Evolutionary conservation across 257 asterid genomes (phyloP), one percentile per base, ranked within the genome.

Genomic region (Solanum boliviense): DNA sequence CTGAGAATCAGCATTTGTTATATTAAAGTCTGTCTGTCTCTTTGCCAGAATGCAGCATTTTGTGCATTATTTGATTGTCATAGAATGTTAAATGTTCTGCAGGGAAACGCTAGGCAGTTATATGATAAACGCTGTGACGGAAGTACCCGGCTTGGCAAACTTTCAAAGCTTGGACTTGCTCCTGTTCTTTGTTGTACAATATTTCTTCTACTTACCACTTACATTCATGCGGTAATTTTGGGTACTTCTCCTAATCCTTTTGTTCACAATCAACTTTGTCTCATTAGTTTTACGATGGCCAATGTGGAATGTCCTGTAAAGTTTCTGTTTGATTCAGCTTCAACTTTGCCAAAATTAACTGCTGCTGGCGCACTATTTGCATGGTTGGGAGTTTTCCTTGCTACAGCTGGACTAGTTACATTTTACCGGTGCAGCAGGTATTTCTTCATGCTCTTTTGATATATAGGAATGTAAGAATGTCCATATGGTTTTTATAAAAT

Each of bases 381-480:
- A 4, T 97, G 99, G 99, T 91, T 92, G 93, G 99, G 99, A 85
- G 99, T 92, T 86, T 90, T 97, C 88, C 92, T 90, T 52, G 98
- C 99, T 87, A 90, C 96, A 23, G 83, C 90, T 68, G 99, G 99
- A 88, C 90, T 95, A 86, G 83, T 92, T 90, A 89, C 93, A 82
- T 97, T 97, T 88, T 97, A 96, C 88, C 94, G 98, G 88, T 97
- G 99, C 90, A 97, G 98, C 98, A 95, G 99, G 99, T 97, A 94
- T 23, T 65, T 65, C 32, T 58, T 70, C 70, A 39, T 86, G 83
- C 29, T 31, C 31, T 44, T 85, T 29, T 31, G 32, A 8, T 70
- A 9, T 32, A 32, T 86, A 85, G 52, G 67, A 85, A 85, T 32
- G 48, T 35, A 23, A 85, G 65, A 39, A 56, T 18, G 60, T 41